phyloP scores from a whole-genome alignment of 1,284 basidiomycete genomes.

The Abortiporus biennis region DNA sequence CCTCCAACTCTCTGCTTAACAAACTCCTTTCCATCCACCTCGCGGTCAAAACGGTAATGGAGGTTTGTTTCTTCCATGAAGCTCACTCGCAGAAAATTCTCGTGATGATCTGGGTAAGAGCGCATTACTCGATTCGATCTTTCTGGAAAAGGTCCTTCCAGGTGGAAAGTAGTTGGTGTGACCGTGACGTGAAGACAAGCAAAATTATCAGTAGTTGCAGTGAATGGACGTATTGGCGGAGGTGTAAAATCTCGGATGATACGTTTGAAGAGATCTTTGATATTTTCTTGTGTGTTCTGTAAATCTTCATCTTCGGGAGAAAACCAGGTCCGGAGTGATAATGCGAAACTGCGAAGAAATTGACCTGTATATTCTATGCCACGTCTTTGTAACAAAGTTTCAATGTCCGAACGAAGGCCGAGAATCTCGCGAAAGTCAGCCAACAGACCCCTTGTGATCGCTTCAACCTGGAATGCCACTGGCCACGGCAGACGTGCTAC shows the following conservation, averaged over 20 bases:
- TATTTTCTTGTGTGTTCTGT: constrained; percentile 1
- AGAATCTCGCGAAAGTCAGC: constrained; percentile 45
- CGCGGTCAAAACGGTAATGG: constrained; percentile 43
- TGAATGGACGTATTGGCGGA: neutral
- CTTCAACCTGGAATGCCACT: constrained; percentile 52
- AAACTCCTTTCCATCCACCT: constrained; percentile 42
- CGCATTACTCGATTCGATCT: constrained; percentile 62
- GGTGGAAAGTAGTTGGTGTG: constrained; percentile 51
- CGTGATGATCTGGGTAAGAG: constrained; percentile 39
- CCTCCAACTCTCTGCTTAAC: constrained; percentile 36
- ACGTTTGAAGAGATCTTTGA: constrained; percentile 11
- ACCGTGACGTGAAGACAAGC: constrained; percentile 48
- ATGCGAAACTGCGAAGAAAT: constrained; percentile 40
- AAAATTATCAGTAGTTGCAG: constrained; percentile 31
- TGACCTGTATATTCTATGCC: constrained; percentile 31
- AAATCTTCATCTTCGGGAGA: constrained; percentile 15
- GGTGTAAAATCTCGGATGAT: constrained; percentile 10
- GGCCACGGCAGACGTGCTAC: constrained; percentile 37
- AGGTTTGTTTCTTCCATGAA: constrained; percentile 53
- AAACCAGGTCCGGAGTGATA: constrained; percentile 24
- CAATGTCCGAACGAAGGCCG: constrained; percentile 31
- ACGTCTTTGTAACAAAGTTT: constrained; percentile 19
- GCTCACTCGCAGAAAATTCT: constrained; percentile 57
- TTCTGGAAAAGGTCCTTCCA: constrained; percentile 60
- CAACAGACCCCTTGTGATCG: constrained; percentile 32